A percentile compares a stretch with the other conserved stretches of the same genome.
These are phyloP conservation scores for Micromonas commoda DNA, from an alignment of 139 green algal species.

Conservation along the genomic window DNA sequence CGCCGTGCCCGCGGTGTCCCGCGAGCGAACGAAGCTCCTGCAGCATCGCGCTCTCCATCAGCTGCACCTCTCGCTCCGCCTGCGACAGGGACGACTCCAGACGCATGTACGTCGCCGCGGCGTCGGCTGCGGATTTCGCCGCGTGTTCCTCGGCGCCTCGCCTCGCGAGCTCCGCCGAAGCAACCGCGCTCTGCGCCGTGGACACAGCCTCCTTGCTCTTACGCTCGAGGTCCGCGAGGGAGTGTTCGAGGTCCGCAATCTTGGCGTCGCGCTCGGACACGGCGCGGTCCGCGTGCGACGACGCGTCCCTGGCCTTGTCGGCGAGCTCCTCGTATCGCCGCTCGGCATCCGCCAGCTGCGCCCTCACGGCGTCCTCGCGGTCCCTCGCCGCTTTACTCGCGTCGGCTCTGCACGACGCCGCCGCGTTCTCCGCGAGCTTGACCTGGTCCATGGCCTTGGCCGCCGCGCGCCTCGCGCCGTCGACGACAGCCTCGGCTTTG, in stretches of 20 bases:
- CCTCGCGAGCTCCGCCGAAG: not conserved
- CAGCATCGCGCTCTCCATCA: not conserved
- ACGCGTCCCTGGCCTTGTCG: not conserved
- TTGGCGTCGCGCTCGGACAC: not conserved
- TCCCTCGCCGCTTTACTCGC: not conserved
- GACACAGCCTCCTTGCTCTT: not conserved
- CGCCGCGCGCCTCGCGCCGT: not conserved
- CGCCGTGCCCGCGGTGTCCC: no score
- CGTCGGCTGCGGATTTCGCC: not conserved
- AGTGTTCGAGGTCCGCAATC: not conserved
- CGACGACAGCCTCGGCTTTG: no score
- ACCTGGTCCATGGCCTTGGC: not conserved
- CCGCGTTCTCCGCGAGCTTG: not conserved
- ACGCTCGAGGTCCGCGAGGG: not conserved
- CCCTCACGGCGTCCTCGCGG: not conserved
- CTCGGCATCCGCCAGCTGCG: not conserved
- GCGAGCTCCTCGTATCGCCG: not conserved
- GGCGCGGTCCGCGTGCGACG: not conserved
- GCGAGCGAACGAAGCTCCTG: no score
- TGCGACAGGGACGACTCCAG: not conserved
- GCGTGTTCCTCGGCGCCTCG: not conserved
- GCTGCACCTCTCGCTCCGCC: not conserved
- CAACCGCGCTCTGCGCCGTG: no score
- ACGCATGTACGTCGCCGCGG: not conserved
- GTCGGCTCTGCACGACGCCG: not conserved